Percentiles rank a stretch among this genome's conserved stretches.
These are phyloP conservation scores for Stenocarpella maydis DNA, from an alignment of 2,329 filamentous ascomycete genomes.

Conservation along the genomic window DNA sequence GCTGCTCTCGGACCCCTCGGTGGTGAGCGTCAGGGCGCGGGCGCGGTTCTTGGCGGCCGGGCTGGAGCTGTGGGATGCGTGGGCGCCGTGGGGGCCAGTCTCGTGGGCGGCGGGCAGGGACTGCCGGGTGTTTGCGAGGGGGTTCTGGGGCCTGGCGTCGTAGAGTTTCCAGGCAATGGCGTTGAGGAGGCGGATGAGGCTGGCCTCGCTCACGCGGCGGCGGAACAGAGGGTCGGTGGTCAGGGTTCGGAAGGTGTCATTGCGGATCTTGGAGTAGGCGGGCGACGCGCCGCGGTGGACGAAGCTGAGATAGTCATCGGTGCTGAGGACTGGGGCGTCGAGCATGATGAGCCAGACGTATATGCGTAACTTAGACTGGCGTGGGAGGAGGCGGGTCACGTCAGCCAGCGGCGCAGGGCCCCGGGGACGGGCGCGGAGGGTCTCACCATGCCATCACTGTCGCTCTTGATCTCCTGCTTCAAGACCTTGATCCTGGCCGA, in stretches of 20 bases:
- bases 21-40: conserved; percentile 68
- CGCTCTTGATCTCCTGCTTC: conserved; percentile 77
- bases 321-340: conserved; percentile 83
- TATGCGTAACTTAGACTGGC: conserved; percentile 87
- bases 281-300: conserved; percentile 94
- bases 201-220: conserved; percentile 92
- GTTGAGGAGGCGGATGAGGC: conserved; percentile 91
- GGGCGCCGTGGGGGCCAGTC: conserved; percentile 45
- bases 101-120: conserved; percentile 43
- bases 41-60: conserved; percentile 59
- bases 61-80: conserved; percentile 49
- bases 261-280: conserved; percentile 96
- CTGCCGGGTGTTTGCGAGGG: conserved; percentile 51
- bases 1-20: conserved; percentile 69
- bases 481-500: conserved; percentile 77
- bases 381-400: neutral
- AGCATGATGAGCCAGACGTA: conserved; percentile 97
- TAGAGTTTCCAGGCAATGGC: conserved; percentile 94
- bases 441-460: conserved; percentile 81
- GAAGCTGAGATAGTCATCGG: conserved; percentile 87
- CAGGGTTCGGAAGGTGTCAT: conserved; percentile 96
- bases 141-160: conserved; percentile 64
- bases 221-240: conserved; percentile 98
- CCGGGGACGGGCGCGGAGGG: conserved; percentile 2
- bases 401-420: neutral